Evolutionary conservation across 495 filamentous ascomycete species (phyloP).

Genomic region (Lasiosphaeris hirsuta): DNA sequence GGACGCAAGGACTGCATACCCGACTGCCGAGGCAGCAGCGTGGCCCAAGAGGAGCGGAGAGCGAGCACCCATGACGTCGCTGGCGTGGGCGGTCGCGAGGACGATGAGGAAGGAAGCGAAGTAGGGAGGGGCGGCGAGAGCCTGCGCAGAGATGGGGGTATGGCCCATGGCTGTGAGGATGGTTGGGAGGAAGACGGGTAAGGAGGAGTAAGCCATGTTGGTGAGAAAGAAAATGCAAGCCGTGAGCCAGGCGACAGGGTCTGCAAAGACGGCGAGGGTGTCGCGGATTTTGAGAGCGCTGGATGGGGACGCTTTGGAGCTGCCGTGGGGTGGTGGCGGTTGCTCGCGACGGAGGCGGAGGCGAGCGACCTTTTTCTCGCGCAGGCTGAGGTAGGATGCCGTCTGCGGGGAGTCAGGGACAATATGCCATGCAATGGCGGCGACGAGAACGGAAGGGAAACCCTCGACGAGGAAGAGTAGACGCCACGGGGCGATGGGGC

Average conservation of each 20-base stretch:
- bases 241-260: constrained; percentile 67
- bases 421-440: constrained; percentile 63
- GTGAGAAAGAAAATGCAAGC: constrained; percentile 57
- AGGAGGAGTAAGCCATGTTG: constrained; percentile 69
- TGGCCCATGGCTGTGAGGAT: constrained; percentile 78
- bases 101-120: constrained; percentile 69
- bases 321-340: not conserved
- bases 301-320: constrained; percentile 29
- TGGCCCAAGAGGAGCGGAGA: constrained; percentile 59
- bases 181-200: constrained; percentile 85
- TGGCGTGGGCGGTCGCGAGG: constrained; percentile 64
- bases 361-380: constrained; percentile 72
- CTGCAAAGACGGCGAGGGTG: constrained; percentile 40
- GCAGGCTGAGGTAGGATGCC: constrained; percentile 65
- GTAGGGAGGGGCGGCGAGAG: constrained; percentile 76
- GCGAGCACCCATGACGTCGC: constrained; percentile 63
- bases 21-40: constrained; percentile 55
- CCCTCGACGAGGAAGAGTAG: constrained; percentile 87
- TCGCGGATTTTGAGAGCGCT: constrained; percentile 41
- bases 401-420: constrained; percentile 70
- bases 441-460: constrained; percentile 67
- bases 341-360: constrained; percentile 49
- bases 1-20: constrained; percentile 60
- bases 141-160: constrained; percentile 65
- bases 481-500: constrained; percentile 73